Evolutionary conservation across 2,329 filamentous ascomycete species (phyloP).

Genomic region (Monosporascus sp.): DNA sequence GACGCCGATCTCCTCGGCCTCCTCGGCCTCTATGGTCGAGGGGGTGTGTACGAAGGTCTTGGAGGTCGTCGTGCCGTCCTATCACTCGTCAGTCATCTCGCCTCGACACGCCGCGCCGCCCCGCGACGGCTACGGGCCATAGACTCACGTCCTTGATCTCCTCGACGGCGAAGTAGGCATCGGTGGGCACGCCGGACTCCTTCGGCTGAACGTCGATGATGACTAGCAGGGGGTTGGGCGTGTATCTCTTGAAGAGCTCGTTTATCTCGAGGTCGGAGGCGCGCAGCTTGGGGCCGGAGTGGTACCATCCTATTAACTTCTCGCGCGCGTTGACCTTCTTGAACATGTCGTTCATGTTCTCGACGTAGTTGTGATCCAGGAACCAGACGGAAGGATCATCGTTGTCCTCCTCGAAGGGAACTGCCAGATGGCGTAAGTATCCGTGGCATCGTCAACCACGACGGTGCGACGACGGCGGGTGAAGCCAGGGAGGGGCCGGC

Average conservation of each 20-base stretch:
- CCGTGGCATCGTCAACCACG: not conserved
- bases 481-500: not conserved
- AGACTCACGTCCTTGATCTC: slow-evolving; percentile 94
- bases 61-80: slow-evolving; percentile 95
- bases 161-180: slow-evolving; percentile 98
- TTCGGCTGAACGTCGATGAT: slow-evolving; percentile 99
- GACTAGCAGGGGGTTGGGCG: slow-evolving; percentile 89
- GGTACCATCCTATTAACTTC: slow-evolving; percentile 99
- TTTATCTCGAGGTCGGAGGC: slow-evolving; percentile 98
- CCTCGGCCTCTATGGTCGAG: slow-evolving; percentile 96
- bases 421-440: slow-evolving; percentile 39
- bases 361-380: slow-evolving; percentile 97
- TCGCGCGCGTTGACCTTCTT: slow-evolving; percentile 99
- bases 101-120: too few species aligned
- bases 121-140: not conserved
- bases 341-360: slow-evolving; percentile 99
- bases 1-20: slow-evolving; percentile 97
- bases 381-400: slow-evolving; percentile 99
- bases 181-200: slow-evolving; percentile 93
- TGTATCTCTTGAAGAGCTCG: slow-evolving; percentile 99
- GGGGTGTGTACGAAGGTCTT: slow-evolving; percentile 98
- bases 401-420: slow-evolving; percentile 98
- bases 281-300: slow-evolving; percentile 93
- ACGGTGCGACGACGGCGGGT: not conserved
- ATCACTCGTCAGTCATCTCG: slow-evolving; percentile 1